These are phyloP conservation scores for Lepraria neglecta DNA, from an alignment of 495 filamentous ascomycete species.

Conservation along the genomic window DNA sequence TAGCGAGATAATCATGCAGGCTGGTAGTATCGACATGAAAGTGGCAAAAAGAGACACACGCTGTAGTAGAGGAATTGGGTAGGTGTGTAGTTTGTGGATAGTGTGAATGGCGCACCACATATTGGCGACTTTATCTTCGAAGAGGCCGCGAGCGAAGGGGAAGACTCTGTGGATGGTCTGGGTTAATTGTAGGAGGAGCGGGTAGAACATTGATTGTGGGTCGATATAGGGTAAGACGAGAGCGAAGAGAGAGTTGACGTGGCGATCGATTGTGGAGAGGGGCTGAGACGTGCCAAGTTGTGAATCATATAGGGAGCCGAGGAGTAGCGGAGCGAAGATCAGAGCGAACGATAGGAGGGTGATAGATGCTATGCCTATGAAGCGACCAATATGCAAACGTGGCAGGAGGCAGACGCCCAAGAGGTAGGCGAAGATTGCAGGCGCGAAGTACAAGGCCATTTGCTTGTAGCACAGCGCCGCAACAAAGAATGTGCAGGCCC, in stretches of 20 bases:
- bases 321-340: slow-evolving; percentile 65
- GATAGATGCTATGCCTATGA: slow-evolving; percentile 65
- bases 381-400: slow-evolving; percentile 56
- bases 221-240: slow-evolving; percentile 54
- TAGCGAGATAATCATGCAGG: slow-evolving; percentile 71
- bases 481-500: slow-evolving; percentile 93
- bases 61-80: slow-evolving; percentile 53
- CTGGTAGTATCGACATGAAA: slow-evolving; percentile 64
- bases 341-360: slow-evolving; percentile 69
- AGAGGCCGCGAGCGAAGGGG: slow-evolving; percentile 86
- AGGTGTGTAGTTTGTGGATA: slow-evolving; percentile 70
- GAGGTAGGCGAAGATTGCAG: slow-evolving; percentile 85
- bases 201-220: slow-evolving; percentile 60
- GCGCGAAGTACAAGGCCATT: slow-evolving; percentile 97
- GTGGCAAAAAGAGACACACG: slow-evolving; percentile 72
- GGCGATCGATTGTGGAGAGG: slow-evolving; percentile 37
- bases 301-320: slow-evolving; percentile 56
- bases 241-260: slow-evolving; percentile 45
- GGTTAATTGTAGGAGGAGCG: slow-evolving; percentile 62
- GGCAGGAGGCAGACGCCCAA: slow-evolving; percentile 79
- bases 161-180: slow-evolving; percentile 88
- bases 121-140: slow-evolving; percentile 98
- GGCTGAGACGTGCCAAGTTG: slow-evolving; percentile 46
- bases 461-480: slow-evolving; percentile 90
- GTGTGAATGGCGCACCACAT: slow-evolving; percentile 92